Evolutionary conservation across 2,329 filamentous ascomycete genomes (phyloP).

Genomic region (Paraconiothyrium brasiliense): DNA sequence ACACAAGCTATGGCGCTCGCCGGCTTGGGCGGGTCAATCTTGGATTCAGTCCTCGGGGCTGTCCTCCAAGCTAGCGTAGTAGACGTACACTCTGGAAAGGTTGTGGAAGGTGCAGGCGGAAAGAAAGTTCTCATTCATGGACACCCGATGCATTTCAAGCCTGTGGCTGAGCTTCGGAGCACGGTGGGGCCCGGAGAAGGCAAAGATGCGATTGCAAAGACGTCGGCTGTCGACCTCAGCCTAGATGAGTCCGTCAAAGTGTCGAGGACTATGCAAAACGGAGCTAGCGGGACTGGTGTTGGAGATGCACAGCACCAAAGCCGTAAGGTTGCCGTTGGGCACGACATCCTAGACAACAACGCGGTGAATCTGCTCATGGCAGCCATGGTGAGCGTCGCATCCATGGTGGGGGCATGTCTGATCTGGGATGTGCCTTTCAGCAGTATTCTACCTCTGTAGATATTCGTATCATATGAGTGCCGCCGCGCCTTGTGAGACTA

Average conservation of each 20-base stretch:
- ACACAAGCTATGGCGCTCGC: constrained; percentile 70
- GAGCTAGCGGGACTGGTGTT: constrained; percentile 32
- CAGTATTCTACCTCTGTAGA: constrained; percentile 31
- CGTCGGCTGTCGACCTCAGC: constrained; percentile 27
- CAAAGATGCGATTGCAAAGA: constrained; percentile 48
- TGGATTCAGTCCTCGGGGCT: constrained; percentile 89
- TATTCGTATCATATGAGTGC: not conserved
- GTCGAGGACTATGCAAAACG: constrained; percentile 46
- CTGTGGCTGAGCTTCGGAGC: constrained; percentile 43
- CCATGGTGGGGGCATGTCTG: constrained; percentile 66
- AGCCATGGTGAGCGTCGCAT: constrained; percentile 77
- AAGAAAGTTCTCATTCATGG: constrained; percentile 59
- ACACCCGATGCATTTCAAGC: constrained; percentile 40
- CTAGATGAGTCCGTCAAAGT: constrained; percentile 29
- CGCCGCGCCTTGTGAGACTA: not conserved
- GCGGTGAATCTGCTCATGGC: constrained; percentile 96
- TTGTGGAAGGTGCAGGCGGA: constrained; percentile 87
- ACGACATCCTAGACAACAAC: constrained; percentile 90
- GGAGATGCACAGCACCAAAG: constrained; percentile 54
- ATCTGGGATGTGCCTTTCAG: constrained; percentile 45
- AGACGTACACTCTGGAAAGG: constrained; percentile 83
- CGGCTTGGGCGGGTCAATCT: constrained; percentile 80
- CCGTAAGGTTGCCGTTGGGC: constrained; percentile 68
- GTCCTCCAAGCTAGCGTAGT: constrained; percentile 85
- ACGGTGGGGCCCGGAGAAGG: constrained; percentile 54